Conservation (phyloP, 202 grass and related monocot species). For the Dendrocalamus latiflorus region DNA sequence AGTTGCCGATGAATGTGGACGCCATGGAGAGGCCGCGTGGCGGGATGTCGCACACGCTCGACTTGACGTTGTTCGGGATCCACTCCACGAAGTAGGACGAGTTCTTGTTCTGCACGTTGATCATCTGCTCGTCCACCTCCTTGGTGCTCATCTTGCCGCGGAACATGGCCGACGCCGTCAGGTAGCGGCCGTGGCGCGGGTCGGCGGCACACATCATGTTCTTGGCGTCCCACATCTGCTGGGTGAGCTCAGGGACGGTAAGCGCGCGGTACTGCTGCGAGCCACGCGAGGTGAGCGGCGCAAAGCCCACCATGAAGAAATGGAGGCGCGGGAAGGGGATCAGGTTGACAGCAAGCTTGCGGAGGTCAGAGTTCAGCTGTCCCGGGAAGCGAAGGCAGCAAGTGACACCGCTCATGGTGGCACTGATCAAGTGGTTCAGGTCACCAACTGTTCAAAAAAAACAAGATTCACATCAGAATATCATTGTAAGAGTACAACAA, state of each 20-base stretch:
- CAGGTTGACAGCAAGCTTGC: conserved; percentile 78
- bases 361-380: conserved; percentile 77
- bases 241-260: conserved; percentile 73
- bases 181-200: conserved; percentile 61
- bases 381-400: conserved; percentile 82
- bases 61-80: conserved; percentile 79
- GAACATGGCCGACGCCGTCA: conserved; percentile 72
- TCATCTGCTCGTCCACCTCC: conserved; percentile 85
- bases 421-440: conserved; percentile 76
- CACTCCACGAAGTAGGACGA: conserved; percentile 81
- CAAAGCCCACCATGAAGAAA: conserved; percentile 87
- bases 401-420: conserved; percentile 80
- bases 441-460: conserved; percentile 56
- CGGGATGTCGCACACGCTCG: conserved; percentile 70
- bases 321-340: conserved; percentile 81
- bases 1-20: conserved; percentile 74
- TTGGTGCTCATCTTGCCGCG: conserved; percentile 87
- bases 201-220: conserved; percentile 89
- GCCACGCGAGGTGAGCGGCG: conserved; percentile 69
- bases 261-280: conserved; percentile 80
- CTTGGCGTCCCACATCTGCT: conserved; percentile 83
- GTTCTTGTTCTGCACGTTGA: conserved; percentile 83
- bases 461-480: conserved; percentile 12
- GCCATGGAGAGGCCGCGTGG: conserved; percentile 66
- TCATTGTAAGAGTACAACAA: background rate